Conservation (phyloP, 306 rosid genomes). For the Argentina anserina region DNA sequence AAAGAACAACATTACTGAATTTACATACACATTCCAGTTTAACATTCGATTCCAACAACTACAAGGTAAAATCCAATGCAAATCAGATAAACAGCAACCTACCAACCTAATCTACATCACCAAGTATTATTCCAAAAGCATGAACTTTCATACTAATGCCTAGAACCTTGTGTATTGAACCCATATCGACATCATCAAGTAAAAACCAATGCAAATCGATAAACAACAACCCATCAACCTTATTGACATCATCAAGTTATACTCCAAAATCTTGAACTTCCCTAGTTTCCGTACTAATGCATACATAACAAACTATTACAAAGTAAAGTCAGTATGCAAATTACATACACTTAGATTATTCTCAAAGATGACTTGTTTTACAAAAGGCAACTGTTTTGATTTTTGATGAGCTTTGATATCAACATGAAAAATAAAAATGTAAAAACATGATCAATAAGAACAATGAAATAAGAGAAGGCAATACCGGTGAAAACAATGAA, state of each 20-base stretch:
- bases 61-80: background rate
- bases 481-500: slow-evolving; percentile 90
- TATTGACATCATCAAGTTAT: too few species aligned
- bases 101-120: background rate
- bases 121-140: background rate
- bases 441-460: background rate
- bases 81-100: background rate
- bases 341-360: background rate
- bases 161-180: background rate
- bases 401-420: background rate
- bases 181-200: too few species aligned
- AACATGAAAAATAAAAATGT: too few species aligned
- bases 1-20: background rate
- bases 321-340: background rate
- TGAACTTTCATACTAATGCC: background rate
- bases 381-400: background rate
- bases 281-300: too few species aligned
- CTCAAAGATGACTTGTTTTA: background rate
- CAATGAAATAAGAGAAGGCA: background rate
- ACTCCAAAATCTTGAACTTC: too few species aligned
- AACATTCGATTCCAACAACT: background rate
- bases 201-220: too few species aligned
- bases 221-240: too few species aligned
- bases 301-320: background rate
- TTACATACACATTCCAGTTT: background rate